These are phyloP conservation scores for Cryptomeria japonica DNA, from an alignment of 75 land plant species.

Conservation along the genomic window DNA sequence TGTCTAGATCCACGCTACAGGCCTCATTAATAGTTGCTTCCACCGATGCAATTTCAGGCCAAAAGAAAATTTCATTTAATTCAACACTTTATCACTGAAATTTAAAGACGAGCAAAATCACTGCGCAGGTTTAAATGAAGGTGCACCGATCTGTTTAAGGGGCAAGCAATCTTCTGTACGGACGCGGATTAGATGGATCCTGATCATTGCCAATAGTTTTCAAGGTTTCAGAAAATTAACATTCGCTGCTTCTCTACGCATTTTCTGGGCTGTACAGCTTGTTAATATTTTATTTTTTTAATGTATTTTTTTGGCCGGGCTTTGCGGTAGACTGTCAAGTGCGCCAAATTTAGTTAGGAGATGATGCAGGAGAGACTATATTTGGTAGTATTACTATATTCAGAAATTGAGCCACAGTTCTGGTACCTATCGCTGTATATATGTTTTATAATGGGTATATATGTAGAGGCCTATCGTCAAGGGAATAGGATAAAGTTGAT, in stretches of 20 bases:
- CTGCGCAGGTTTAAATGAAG: not conserved
- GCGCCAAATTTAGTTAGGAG: constrained; percentile 1
- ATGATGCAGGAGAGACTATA: not conserved
- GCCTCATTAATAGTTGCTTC: not conserved
- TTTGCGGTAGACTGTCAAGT: not conserved
- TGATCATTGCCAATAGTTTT: too few relatives aligned
- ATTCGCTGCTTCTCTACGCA: too few relatives aligned
- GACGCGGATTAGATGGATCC: too few relatives aligned
- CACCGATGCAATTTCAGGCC: not conserved
- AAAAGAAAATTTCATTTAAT: not conserved
- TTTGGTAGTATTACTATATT: not conserved
- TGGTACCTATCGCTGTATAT: too few relatives aligned
- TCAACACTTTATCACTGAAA: not conserved
- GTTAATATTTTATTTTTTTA: too few relatives aligned
- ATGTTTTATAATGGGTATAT: too few relatives aligned
- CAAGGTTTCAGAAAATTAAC: too few relatives aligned
- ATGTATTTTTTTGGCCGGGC: not conserved
- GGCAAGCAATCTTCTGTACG: too few relatives aligned
- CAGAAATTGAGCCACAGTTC: not conserved
- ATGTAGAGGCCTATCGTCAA: too few relatives aligned
- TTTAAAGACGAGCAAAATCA: not conserved
- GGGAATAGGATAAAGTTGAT: too few relatives aligned
- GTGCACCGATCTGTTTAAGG: not conserved
- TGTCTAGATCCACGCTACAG: not conserved
- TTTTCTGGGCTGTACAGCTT: too few relatives aligned